A percentile compares a stretch with the other conserved stretches of the same genome.
phyloP scores from a whole-genome alignment of 2,329 filamentous ascomycete genomes.

The Trichophyton verrucosum region DNA sequence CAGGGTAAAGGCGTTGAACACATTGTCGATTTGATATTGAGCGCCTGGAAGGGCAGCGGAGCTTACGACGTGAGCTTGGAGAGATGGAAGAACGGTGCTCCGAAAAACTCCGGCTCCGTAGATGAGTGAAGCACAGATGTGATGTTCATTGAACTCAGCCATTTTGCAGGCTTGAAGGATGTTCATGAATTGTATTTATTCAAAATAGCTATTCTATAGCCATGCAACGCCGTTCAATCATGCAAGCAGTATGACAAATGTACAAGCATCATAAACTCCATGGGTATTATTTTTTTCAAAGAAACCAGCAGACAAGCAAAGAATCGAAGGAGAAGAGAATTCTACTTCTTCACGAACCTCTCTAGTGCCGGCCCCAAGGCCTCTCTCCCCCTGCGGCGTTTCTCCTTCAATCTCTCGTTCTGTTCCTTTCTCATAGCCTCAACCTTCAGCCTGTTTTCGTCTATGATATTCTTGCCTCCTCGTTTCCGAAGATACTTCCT shows the following conservation, averaged over 20 bases:
- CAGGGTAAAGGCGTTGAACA: conserved; percentile 71
- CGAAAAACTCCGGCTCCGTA: conserved; percentile 26
- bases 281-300: conserved; percentile 9
- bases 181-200: neutral
- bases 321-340: neutral
- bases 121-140: neutral
- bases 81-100: conserved; percentile 33
- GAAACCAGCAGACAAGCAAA: neutral
- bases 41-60: conserved; percentile 84
- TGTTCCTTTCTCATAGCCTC: conserved; percentile 65
- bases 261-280: conserved; percentile 1
- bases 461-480: conserved; percentile 82
- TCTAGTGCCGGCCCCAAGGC: conserved; percentile 76
- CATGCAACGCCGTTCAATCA: neutral
- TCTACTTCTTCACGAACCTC: conserved; percentile 51
- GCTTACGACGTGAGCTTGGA: conserved; percentile 42
- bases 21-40: conserved; percentile 77
- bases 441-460: conserved; percentile 80
- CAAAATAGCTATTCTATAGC: neutral
- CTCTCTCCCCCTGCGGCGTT: conserved; percentile 52
- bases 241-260: neutral
- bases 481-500: conserved; percentile 87
- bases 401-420: conserved; percentile 56
- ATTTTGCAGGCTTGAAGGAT: neutral
- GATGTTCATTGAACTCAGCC: neutral